Evolutionary conservation across 192 early-diverging fungal genomes (phyloP), one percentile per base, ranked within the genome.

Genomic region (Coemansia reversa): DNA sequence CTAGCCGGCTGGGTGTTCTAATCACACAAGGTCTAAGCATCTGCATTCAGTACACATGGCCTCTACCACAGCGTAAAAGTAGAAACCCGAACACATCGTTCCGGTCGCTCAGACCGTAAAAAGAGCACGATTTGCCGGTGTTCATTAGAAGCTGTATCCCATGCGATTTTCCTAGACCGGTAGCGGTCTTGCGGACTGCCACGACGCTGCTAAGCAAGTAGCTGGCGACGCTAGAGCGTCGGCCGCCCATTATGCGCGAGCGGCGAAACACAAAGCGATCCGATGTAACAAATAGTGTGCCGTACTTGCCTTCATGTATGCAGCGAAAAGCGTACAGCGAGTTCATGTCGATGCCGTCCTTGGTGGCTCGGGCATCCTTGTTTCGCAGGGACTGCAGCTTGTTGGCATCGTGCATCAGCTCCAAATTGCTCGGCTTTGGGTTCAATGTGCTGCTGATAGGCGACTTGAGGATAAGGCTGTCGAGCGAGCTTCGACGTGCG

Each of bases 271-370:
- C 60, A 53, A 71, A 70, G 33, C 62, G 52, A 48, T 80, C 77
- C 7, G 59, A 58, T 0, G 72, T 80, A 22, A 80, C 77, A 71
- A 80, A 80, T 68, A 80, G 55, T 20, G 77, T 80, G 50, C 77
- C 77, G 59, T 80, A 80, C 35, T 74, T 74, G 72, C 77, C 72
- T 30, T 61, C 61, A 62, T 80, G 77, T 9, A 80, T 55, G 65
- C 77, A 80, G 39, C 77, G 72, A 69, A 80, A 80, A 4, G 77
- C 77, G 48, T 75, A 80, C 33, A 80, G 77, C 30, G 72, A 75
- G 20, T 28, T 65, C 33, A 68, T 53, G 47, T 80, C 77, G 8
- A 71, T 35, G 7, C 58, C 69, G 23, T 71, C 65, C 19, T 55
- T 61, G 5, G 77, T 45, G 12, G 68, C 62, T n/a, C 60, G 72